These are phyloP conservation scores for Colletotrichum australisinense DNA, from an alignment of 2,329 filamentous ascomycete species.

Conservation along the genomic window DNA sequence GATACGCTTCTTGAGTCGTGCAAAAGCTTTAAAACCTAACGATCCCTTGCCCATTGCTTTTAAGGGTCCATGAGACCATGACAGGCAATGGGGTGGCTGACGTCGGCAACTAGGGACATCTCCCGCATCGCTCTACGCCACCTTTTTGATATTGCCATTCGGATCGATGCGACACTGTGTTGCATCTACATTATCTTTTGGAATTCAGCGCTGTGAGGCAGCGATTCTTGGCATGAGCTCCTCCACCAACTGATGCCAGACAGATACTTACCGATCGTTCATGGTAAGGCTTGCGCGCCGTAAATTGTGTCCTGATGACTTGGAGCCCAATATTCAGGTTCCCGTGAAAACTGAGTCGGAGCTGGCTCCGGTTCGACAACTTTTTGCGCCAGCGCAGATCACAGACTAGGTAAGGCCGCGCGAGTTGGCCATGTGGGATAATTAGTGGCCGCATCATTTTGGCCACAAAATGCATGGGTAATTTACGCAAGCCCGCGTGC, in stretches of 20 bases:
- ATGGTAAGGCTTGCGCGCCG: too few species aligned
- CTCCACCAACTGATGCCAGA: not conserved
- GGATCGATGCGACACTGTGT: not conserved
- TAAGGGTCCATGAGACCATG: not conserved
- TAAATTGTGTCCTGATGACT: not conserved
- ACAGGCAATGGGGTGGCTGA: not conserved
- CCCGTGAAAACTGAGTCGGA: not conserved
- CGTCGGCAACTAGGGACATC: not conserved
- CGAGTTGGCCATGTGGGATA: not conserved
- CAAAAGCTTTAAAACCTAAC: not conserved
- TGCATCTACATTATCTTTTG: not conserved
- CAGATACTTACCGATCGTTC: too few species aligned
- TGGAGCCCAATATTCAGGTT: not conserved
- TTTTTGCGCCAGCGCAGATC: not conserved
- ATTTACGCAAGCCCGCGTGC: not conserved
- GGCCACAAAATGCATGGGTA: not conserved
- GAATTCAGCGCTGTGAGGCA: not conserved
- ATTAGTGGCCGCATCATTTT: not conserved
- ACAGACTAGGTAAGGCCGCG: not conserved
- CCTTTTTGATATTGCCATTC: not conserved
- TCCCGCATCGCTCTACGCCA: not conserved
- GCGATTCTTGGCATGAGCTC: not conserved
- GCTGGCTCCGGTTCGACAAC: slow-evolving; percentile 2
- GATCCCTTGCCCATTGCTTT: not conserved
- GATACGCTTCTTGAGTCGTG: slow-evolving; percentile 16